A percentile compares a stretch with the other conserved stretches of the same genome.
Conservation (phyloP, 805 yeast species). For the Alloascoidea africana region DNA sequence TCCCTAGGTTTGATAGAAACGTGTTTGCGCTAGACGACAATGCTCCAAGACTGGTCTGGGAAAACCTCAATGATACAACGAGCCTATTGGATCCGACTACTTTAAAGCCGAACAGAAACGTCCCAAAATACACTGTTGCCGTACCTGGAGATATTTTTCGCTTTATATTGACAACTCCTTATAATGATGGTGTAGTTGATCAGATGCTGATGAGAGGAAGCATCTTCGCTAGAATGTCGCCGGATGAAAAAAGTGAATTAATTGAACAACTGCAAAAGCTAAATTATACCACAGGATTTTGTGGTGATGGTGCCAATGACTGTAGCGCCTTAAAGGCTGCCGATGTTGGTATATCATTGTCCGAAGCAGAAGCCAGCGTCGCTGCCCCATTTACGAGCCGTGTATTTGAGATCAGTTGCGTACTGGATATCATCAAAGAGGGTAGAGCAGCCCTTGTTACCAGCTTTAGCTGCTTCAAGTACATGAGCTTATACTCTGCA, state of each 20-base stretch:
- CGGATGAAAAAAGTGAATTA: slow-evolving; percentile 94
- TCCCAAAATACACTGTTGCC: slow-evolving; percentile 50
- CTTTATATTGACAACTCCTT: slow-evolving; percentile 35
- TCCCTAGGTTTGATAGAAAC: slow-evolving; percentile 28
- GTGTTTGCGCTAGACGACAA: slow-evolving; percentile 3
- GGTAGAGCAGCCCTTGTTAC: slow-evolving; percentile 94
- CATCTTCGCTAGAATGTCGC: slow-evolving; percentile 94
- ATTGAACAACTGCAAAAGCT: slow-evolving; percentile 73
- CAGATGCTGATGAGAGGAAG: slow-evolving; percentile 55
- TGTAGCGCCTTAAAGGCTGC: slow-evolving; percentile 98
- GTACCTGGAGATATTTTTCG: slow-evolving; percentile 90
- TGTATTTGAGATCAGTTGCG: slow-evolving; percentile 83
- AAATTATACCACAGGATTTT: slow-evolving; percentile 90
- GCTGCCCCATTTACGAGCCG: slow-evolving; percentile 97
- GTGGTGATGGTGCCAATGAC: slow-evolving; percentile 99
- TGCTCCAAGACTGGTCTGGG: slow-evolving; percentile 17
- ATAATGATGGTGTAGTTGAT: slow-evolving; percentile 14
- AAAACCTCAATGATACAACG: slow-evolving; percentile 21
- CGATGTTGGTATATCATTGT: slow-evolving; percentile 87
- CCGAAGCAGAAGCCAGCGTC: slow-evolving; percentile 97
- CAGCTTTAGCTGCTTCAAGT: slow-evolving; percentile 92
- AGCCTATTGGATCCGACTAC: slow-evolving; percentile 49
- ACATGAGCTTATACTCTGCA: slow-evolving; percentile 94
- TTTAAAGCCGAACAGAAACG: slow-evolving; percentile 26
- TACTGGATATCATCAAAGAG: slow-evolving; percentile 77